These are phyloP conservation scores for Phanerodontia chrysosporium DNA, from an alignment of 768 basidiomycete species.

Conservation along the genomic window DNA sequence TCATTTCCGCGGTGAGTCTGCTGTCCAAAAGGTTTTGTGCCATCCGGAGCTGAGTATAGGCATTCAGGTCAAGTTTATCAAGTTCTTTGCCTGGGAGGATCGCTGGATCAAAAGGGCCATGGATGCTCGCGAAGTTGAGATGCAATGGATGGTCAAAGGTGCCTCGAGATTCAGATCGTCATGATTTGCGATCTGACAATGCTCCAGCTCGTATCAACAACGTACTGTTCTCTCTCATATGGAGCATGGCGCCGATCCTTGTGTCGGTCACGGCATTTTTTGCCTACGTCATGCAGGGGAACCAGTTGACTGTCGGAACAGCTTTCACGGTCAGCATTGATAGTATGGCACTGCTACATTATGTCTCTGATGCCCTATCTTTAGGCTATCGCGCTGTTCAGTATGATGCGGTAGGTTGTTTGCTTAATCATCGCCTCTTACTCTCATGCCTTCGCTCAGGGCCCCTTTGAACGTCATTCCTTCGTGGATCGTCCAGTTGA, in stretches of 20 bases:
- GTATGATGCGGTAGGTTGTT: conserved; percentile 80
- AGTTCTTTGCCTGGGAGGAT: conserved; percentile 81
- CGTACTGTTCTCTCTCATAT: conserved; percentile 66
- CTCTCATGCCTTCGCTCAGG: conserved; percentile 26
- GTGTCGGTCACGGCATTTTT: conserved; percentile 81
- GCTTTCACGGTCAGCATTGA: conserved; percentile 83
- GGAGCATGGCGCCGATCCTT: conserved; percentile 72
- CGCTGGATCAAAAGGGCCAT: conserved; percentile 66
- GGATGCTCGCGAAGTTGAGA: conserved; percentile 63
- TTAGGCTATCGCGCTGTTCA: conserved; percentile 78
- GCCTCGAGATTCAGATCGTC: not conserved
- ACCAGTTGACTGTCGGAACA: conserved; percentile 69
- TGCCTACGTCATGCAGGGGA: conserved; percentile 64
- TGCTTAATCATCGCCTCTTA: not conserved
- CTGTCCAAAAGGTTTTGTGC: too few species aligned
- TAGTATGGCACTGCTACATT: too few species aligned
- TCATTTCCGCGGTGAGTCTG: conserved; percentile 68
- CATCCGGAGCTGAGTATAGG: not conserved
- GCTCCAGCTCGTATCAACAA: conserved; percentile 62
- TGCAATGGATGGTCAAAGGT: conserved; percentile 77
- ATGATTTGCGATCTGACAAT: not conserved
- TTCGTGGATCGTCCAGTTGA: conserved; percentile 70
- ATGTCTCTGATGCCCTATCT: too few species aligned
- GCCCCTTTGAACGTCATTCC: conserved; percentile 78
- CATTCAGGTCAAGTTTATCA: conserved; percentile 77